Evolutionary conservation across 805 yeast species (phyloP).

Genomic region (Saccharomycopsis lassenensis): DNA sequence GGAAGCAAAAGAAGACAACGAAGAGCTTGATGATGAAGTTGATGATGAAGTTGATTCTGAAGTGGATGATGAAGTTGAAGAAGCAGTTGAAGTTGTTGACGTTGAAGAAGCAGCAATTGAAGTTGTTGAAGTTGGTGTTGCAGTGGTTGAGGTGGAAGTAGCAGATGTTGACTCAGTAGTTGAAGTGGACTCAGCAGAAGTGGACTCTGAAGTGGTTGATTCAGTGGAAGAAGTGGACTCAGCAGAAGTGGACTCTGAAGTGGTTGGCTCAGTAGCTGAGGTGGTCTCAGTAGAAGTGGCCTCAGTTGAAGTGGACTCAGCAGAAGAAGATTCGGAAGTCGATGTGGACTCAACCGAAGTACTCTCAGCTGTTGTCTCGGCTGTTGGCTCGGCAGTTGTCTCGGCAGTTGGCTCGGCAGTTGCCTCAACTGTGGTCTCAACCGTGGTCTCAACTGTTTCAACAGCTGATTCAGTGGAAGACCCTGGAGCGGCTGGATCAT

Average conservation of each 20-base stretch:
- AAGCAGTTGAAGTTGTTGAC: slow-evolving; percentile 6
- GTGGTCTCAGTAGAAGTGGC: slow-evolving; percentile 1
- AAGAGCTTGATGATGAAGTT: slow-evolving; percentile 16
- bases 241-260: slow-evolving; percentile 3
- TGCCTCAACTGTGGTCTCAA: background rate
- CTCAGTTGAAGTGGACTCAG: background rate
- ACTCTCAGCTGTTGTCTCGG: background rate
- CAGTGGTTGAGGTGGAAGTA: slow-evolving; percentile 21
- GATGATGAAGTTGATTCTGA: slow-evolving; percentile 16
- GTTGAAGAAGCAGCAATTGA: slow-evolving; percentile 18
- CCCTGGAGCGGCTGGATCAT: too few relatives aligned
- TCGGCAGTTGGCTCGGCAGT: background rate
- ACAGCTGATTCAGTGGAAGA: too few relatives aligned
- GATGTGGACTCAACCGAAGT: background rate
- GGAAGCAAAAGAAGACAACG: slow-evolving; percentile 19
- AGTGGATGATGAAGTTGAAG: slow-evolving; percentile 11
- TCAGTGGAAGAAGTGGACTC: background rate
- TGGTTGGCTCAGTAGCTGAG: background rate
- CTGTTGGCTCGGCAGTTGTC: background rate
- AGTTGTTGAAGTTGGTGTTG: slow-evolving; percentile 19
- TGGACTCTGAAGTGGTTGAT: background rate
- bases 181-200: background rate
- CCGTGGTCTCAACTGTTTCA: background rate
- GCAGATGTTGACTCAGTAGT: background rate
- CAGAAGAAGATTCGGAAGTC: background rate